These are phyloP conservation scores for Westerdykella sp. DNA, from an alignment of 2,329 filamentous ascomycete genomes.

Conservation along the genomic window DNA sequence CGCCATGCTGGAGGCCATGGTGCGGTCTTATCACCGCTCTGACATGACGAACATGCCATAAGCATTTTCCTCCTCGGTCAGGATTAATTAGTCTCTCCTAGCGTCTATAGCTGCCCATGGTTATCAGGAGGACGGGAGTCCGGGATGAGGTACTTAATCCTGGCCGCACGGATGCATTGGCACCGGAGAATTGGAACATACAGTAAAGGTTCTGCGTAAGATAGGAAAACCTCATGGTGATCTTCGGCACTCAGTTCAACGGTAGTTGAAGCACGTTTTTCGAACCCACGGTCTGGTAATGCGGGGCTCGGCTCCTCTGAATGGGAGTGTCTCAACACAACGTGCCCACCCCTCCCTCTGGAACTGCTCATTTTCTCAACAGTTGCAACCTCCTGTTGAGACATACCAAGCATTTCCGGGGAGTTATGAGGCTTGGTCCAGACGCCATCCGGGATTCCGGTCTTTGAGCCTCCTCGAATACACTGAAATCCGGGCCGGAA, in stretches of 20 bases:
- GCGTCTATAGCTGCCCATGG: slow-evolving; percentile 8
- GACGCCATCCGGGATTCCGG: slow-evolving; percentile 9
- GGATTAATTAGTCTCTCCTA: slow-evolving; percentile 13
- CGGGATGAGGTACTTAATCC: slow-evolving; percentile 14
- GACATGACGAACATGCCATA: slow-evolving; percentile 5
- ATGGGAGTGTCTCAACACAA: slow-evolving; percentile 3
- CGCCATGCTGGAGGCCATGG: not conserved
- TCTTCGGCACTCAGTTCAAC: not conserved
- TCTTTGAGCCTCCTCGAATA: slow-evolving; percentile 12
- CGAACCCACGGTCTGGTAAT: slow-evolving; percentile 4
- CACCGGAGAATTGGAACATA: slow-evolving; percentile 5
- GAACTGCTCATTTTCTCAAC: not conserved
- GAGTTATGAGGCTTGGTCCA: slow-evolving; percentile 1
- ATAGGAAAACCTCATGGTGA: slow-evolving; percentile 4
- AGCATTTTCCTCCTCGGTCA: slow-evolving; percentile 4
- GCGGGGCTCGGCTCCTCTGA: slow-evolving; percentile 8
- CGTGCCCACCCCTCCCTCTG: not conserved
- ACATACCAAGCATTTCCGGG: slow-evolving; percentile 6
- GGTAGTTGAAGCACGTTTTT: not conserved
- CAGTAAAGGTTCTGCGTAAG: not conserved
- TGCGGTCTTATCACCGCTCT: slow-evolving; percentile 10
- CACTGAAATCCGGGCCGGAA: slow-evolving; percentile 1
- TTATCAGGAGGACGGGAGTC: slow-evolving; percentile 13
- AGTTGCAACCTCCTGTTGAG: not conserved
- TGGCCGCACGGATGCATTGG: slow-evolving; percentile 12